Evolutionary conservation across 2,329 filamentous ascomycete genomes (phyloP).

Genomic region (Fusarium sp.): DNA sequence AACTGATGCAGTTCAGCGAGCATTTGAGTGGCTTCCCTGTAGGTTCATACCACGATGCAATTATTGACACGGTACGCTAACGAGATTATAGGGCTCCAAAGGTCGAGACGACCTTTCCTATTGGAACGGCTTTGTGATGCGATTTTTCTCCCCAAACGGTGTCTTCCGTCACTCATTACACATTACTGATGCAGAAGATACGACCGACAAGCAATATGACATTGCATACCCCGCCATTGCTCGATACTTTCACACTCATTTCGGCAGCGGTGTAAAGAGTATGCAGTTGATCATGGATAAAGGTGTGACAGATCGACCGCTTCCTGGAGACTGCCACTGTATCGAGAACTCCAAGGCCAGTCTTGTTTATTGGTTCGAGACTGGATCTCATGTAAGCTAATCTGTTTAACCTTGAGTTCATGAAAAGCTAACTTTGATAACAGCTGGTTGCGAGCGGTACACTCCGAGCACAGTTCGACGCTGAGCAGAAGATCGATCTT

Average conservation of each 20-base stretch:
- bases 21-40: slow-evolving; percentile 70
- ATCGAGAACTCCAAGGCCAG: slow-evolving; percentile 83
- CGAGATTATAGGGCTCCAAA: slow-evolving; percentile 61
- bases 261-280: slow-evolving; percentile 84
- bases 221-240: slow-evolving; percentile 84
- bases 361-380: slow-evolving; percentile 90
- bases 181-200: slow-evolving; percentile 67
- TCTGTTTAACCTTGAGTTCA: background rate
- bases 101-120: slow-evolving; percentile 76
- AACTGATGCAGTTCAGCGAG: slow-evolving; percentile 73
- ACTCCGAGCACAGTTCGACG: slow-evolving; percentile 83
- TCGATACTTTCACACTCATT: slow-evolving; percentile 91
- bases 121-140: slow-evolving; percentile 83
- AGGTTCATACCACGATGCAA: slow-evolving; percentile 40
- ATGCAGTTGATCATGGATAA: slow-evolving; percentile 89
- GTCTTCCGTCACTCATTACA: slow-evolving; percentile 81
- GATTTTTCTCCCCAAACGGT: slow-evolving; percentile 83
- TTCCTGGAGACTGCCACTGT: slow-evolving; percentile 75
- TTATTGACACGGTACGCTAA: slow-evolving; percentile 8
- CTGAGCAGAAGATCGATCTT: slow-evolving; percentile 82
- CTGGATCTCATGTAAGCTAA: slow-evolving; percentile 78
- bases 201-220: slow-evolving; percentile 83
- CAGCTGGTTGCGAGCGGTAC: slow-evolving; percentile 83
- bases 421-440: slow-evolving; percentile 45
- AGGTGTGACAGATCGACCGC: slow-evolving; percentile 64